These are phyloP conservation scores for Apiospora arundinis DNA, from an alignment of 2,329 filamentous ascomycete genomes.

Conservation along the genomic window DNA sequence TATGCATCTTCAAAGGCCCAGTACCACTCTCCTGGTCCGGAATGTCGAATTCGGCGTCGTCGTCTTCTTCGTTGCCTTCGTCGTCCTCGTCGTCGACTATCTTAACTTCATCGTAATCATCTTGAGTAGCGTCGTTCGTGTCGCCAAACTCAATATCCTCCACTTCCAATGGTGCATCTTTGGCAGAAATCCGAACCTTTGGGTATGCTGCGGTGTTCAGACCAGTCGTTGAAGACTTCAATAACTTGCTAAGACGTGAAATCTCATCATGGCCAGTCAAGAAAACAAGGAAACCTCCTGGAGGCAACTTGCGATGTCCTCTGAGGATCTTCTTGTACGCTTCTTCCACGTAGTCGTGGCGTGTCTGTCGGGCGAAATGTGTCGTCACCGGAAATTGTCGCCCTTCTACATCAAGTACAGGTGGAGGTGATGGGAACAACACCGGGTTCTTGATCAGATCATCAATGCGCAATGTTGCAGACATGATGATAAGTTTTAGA, in stretches of 20 bases:
- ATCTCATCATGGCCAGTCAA: constrained; percentile 95
- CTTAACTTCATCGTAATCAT: constrained; percentile 60
- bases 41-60: constrained; percentile 71
- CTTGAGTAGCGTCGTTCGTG: constrained; percentile 70
- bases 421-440: constrained; percentile 80
- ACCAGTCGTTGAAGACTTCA: constrained; percentile 72
- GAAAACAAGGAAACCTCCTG: constrained; percentile 91
- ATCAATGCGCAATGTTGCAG: constrained; percentile 87
- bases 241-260: constrained; percentile 75
- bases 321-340: constrained; percentile 84
- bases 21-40: constrained; percentile 68
- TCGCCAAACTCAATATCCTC: constrained; percentile 88
- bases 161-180: constrained; percentile 78
- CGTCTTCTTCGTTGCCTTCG: constrained; percentile 67
- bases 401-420: constrained; percentile 87
- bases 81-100: constrained; percentile 60
- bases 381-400: constrained; percentile 88
- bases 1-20: constrained; percentile 76
- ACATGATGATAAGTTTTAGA: constrained; percentile 97
- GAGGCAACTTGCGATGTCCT: constrained; percentile 88
- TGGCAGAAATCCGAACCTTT: constrained; percentile 77
- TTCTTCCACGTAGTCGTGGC: constrained; percentile 89
- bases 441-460: constrained; percentile 86
- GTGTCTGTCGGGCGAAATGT: constrained; percentile 85
- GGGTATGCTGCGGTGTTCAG: constrained; percentile 63